Evolutionary conservation across 495 filamentous ascomycete species (phyloP).

Genomic region (Neurospora africana): DNA sequence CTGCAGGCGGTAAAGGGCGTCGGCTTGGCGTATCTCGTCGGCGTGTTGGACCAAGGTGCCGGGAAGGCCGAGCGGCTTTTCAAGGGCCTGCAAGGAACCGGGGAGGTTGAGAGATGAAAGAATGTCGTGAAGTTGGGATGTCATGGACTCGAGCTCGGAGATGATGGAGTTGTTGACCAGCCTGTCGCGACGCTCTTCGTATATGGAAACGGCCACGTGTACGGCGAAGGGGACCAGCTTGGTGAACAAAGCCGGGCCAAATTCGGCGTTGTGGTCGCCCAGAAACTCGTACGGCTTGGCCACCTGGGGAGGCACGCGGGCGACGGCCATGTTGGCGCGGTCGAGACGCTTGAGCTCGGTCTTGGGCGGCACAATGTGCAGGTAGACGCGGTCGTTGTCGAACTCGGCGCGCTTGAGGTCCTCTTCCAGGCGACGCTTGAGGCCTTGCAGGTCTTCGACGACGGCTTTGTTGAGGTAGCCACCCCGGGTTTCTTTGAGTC

Average conservation of each 20-base stretch:
- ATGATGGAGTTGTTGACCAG: constrained; percentile 79
- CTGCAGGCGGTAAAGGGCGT: constrained; percentile 64
- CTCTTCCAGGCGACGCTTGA: constrained; percentile 74
- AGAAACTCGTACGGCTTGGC: constrained; percentile 69
- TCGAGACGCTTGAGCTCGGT: constrained; percentile 78
- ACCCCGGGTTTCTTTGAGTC: constrained; percentile 64
- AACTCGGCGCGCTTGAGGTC: constrained; percentile 89
- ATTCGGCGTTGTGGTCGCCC: constrained; percentile 57
- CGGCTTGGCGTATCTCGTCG: constrained; percentile 89
- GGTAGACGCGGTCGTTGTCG: constrained; percentile 92
- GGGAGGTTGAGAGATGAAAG: constrained; percentile 80
- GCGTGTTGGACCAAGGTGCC: constrained; percentile 76
- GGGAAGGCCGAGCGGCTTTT: constrained; percentile 90
- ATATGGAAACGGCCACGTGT: constrained; percentile 88
- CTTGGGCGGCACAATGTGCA: constrained; percentile 76
- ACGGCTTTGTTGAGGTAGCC: constrained; percentile 77
- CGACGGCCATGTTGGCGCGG: constrained; percentile 76
- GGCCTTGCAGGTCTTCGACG: constrained; percentile 66
- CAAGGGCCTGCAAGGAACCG: constrained; percentile 85
- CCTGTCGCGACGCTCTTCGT: constrained; percentile 82
- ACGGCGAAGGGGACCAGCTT: constrained; percentile 94
- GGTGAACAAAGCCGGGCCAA: constrained; percentile 77
- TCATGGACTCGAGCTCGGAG: constrained; percentile 73
- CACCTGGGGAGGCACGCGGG: constrained; percentile 72
- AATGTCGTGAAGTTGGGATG: constrained; percentile 67